Base-by-base conservation (phyloP, 192 early-diverging fungal species). In the Entophlyctis helioformis region DNA sequence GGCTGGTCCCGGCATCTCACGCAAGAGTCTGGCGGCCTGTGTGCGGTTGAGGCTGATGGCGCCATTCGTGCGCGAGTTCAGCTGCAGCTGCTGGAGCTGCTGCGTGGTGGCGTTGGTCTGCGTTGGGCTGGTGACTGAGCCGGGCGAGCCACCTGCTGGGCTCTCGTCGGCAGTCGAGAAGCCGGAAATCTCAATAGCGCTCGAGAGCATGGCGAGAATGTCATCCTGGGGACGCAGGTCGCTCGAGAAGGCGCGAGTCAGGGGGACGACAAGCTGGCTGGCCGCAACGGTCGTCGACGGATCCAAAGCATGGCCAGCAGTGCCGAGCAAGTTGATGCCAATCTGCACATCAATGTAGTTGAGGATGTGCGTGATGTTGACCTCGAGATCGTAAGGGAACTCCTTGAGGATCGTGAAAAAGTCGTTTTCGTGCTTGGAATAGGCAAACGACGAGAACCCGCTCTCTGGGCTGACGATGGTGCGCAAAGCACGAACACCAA, bases 401-500 rank as follows among this genome's bases (percentile, higher is more conserved):
- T 60, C 58, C 32, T 38, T 43, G 18, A 72, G 39, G n/a, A 71
- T 33, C 24, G 40, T 27, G 6, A 35, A 31, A 40, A 64, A 68
- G 16, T 53, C 31, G 12, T 60, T 43, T 21, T 68, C 62, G 29
- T 33, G 19, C 20, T 47, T 51, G 27, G 51, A 42, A 23, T 35
- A 43, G 27, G 31, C 27, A 11, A 40, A 19, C 19, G 23, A 28
- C 5, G 51, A 26, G 39, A 72, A 72, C 12, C 67, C 67, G 37
- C 56, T 54, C 12, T 66, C 66, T 18, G 58, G 52, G 50, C 72
- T 64, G 19, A 71, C 41, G 22, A 72, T 63, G 34, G 41, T 58
- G 23, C 64, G 47, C 12, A 71, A 46, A 7, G 67, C 62, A 9
- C 64, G 50, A 23, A 71, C 20, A 0, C 50, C 70, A 36, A 72